Percentiles rank a stretch among this genome's conserved stretches.
Evolutionary conservation across 225 moss, liverwort and hornwort genomes (phyloP).

Genomic region (Pseudoscleropodium purum): DNA sequence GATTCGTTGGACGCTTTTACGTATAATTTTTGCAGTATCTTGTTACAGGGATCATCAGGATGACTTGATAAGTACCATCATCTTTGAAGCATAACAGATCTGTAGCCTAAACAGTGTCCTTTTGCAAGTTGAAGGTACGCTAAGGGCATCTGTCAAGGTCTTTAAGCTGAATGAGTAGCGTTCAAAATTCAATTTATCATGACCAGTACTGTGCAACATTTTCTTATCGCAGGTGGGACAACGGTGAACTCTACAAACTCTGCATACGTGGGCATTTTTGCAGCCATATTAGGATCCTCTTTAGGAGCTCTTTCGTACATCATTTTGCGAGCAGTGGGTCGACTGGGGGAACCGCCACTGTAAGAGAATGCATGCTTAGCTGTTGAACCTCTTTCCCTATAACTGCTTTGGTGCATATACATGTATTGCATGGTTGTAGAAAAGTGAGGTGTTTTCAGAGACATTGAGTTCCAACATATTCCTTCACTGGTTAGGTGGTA

Average conservation of each 20-base stretch:
- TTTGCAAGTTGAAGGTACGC: not conserved
- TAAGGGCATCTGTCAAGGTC: not conserved
- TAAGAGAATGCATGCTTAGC: constrained; percentile 17
- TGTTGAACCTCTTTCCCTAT: not conserved
- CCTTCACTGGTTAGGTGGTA: not conserved
- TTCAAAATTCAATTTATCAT: not conserved
- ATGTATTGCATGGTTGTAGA: not conserved
- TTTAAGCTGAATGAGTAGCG: not conserved
- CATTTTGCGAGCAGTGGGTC: constrained; percentile 59
- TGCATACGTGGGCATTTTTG: constrained; percentile 35
- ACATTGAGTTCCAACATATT: not conserved
- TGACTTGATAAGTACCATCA: not conserved
- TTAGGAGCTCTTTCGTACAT: constrained; percentile 72
- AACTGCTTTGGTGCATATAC: not conserved
- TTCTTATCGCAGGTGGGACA: constrained; percentile 7
- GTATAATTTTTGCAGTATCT: not conserved
- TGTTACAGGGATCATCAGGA: not conserved
- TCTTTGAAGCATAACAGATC: not conserved
- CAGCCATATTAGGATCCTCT: constrained; percentile 55
- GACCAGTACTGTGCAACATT: not conserved
- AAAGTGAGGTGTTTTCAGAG: not conserved
- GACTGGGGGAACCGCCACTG: constrained; percentile 62
- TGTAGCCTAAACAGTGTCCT: not conserved
- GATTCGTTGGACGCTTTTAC: not conserved
- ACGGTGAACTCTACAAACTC: not conserved